Base-by-base conservation (phyloP, 2,329 filamentous ascomycete species). In the Pseudogymnoascus sp. region DNA sequence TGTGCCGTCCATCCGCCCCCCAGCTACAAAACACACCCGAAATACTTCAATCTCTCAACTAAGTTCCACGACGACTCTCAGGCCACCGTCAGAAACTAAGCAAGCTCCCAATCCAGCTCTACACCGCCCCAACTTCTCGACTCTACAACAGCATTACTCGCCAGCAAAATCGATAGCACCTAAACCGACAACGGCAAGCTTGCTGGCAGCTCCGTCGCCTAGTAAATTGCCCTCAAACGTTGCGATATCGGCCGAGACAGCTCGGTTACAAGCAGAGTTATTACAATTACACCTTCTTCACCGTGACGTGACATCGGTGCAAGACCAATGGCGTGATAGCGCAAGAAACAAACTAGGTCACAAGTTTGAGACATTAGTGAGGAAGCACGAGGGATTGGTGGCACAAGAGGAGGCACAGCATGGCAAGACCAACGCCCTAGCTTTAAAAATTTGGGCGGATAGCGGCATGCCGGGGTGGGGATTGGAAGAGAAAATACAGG, bases 241-340 rank as follows among this genome's bases (percentile, higher is more conserved):
- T 12, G 81, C 81, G 59, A 73, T 80, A 26, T 80, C 80, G 1
- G 81, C 79, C 58, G 82, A 84, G 70, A 83, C 77, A 6, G 76
- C 75, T 56, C 78, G 76, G 35, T 73, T 85, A 5, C 85, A 88
- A 69, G 79, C 83, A 1, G 82, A 86, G 68, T 76, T 89, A 1
- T 73, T 89, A 21, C 84, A 87, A 66, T 74, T 88, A 6, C 82
- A 85, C 56, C 73, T 88, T 6, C 70, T 89, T 19, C 84, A 88
- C 69, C 78, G 79, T 63, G 78, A 79, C 59, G 78, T 80, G 3
- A 71, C 70, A 1, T 62, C 68, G 2, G 77, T 77, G 0, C 68
- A 75, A 1, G 66, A 68, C 3, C 72, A 77, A 59, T 88, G 84
- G 82, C 77, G 78, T 61, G 76, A 72, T 2, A 84, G 80, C 65